Evolutionary conservation across 2,329 filamentous ascomycete genomes (phyloP).

Genomic region (Fusarium xylarioides): DNA sequence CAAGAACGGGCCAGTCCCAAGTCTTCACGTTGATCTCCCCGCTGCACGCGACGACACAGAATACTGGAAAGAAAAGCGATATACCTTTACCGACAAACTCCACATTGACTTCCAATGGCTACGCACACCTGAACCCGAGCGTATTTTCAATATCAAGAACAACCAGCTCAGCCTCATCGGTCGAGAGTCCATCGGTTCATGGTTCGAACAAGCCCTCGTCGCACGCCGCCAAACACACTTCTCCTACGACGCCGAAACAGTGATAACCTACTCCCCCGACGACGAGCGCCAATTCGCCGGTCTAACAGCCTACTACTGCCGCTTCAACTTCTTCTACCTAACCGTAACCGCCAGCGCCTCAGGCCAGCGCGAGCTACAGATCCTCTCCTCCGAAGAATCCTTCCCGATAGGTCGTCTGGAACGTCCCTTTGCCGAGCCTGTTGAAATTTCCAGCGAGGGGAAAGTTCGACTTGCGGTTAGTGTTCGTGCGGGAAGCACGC

Average conservation of each 20-base stretch:
- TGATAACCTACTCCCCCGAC: slow-evolving; percentile 60
- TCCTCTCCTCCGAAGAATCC: slow-evolving; percentile 65
- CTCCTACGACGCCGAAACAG: slow-evolving; percentile 68
- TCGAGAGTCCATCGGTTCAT: slow-evolving; percentile 63
- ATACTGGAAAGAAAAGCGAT: slow-evolving; percentile 61
- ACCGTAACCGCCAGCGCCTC: slow-evolving; percentile 65
- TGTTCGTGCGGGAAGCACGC: slow-evolving; percentile 56
- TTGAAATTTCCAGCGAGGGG: slow-evolving; percentile 62
- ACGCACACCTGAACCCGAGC: slow-evolving; percentile 62
- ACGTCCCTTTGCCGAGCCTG: slow-evolving; percentile 53
- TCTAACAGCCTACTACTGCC: slow-evolving; percentile 69
- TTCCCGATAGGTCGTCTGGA: slow-evolving; percentile 61
- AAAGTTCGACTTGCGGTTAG: slow-evolving; percentile 62
- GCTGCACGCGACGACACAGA: slow-evolving; percentile 55
- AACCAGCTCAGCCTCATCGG: slow-evolving; percentile 58
- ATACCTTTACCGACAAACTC: slow-evolving; percentile 57
- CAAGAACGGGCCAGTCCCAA: slow-evolving; percentile 65
- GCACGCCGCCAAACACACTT: slow-evolving; percentile 66
- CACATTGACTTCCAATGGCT: slow-evolving; percentile 67
- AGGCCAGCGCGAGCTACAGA: slow-evolving; percentile 65
- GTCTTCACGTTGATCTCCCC: slow-evolving; percentile 61
- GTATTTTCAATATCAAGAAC: slow-evolving; percentile 56
- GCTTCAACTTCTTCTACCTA: slow-evolving; percentile 72
- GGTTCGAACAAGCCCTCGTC: slow-evolving; percentile 67
- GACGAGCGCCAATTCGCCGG: slow-evolving; percentile 71